Evolutionary conservation across 2,329 filamentous ascomycete species (phyloP).

Genomic region (Fusarium chuoi): DNA sequence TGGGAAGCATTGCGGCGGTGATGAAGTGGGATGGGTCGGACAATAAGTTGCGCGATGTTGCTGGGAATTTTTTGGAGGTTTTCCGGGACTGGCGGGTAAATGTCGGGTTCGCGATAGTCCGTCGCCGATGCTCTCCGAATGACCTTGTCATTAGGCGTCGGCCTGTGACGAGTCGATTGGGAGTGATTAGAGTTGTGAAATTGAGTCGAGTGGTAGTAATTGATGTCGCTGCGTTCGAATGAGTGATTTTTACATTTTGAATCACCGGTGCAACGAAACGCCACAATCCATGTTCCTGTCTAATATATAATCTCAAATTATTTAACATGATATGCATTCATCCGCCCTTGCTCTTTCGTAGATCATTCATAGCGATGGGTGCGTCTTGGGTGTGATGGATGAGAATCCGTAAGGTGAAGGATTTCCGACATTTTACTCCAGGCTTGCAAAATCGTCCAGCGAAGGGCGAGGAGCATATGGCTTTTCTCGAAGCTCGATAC

Average conservation of each 20-base stretch:
- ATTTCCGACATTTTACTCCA: slow-evolving; percentile 63
- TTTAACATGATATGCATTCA: slow-evolving; percentile 36
- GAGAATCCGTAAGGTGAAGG: not conserved
- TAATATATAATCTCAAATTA: slow-evolving; percentile 42
- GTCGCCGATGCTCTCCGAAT: slow-evolving; percentile 16
- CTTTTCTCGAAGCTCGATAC: slow-evolving; percentile 81
- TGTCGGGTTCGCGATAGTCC: slow-evolving; percentile 44
- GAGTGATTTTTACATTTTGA: slow-evolving; percentile 39
- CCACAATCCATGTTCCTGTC: slow-evolving; percentile 34
- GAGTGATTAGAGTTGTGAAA: not conserved
- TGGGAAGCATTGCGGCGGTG: slow-evolving; percentile 56
- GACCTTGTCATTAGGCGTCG: slow-evolving; percentile 16
- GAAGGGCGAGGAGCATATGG: slow-evolving; percentile 64
- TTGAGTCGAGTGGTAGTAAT: not conserved
- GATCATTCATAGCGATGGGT: not conserved
- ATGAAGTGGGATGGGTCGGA: slow-evolving; percentile 32
- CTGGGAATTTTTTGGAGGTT: slow-evolving; percentile 44
- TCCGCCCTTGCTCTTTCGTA: slow-evolving; percentile 13
- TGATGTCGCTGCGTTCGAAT: slow-evolving; percentile 1
- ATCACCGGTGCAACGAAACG: slow-evolving; percentile 17
- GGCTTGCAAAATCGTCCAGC: slow-evolving; percentile 72
- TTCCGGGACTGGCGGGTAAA: slow-evolving; percentile 48
- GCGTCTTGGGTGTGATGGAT: not conserved
- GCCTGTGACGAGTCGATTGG: slow-evolving; percentile 14
- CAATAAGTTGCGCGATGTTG: slow-evolving; percentile 24